A percentile compares a stretch with the other conserved stretches of the same genome.
Conservation (phyloP, 208 protist genomes). For the Crithidia acanthocephali region DNA sequence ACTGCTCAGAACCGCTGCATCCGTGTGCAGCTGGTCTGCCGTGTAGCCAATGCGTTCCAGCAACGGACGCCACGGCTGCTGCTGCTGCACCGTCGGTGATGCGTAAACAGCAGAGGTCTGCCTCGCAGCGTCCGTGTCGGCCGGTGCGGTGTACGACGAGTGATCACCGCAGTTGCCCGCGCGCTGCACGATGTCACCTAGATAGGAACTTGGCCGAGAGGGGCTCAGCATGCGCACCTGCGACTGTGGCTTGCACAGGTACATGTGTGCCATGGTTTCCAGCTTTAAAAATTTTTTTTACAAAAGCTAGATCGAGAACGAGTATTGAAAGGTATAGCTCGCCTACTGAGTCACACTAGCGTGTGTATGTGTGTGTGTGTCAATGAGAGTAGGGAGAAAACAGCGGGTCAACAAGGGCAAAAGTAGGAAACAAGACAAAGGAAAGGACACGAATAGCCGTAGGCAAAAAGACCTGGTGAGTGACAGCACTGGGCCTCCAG, state of each 20-base stretch:
- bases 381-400: no score
- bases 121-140: neutral
- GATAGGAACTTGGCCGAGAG: conserved; percentile 3
- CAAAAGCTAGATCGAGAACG: no score
- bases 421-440: no score
- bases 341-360: no score
- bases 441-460: no score
- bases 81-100: neutral
- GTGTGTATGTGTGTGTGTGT: no score
- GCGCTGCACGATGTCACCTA: conserved; percentile 20
- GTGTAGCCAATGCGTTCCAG: conserved; percentile 5
- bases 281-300: no score
- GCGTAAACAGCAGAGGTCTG: no score
- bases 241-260: conserved; percentile 16
- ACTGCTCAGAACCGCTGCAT: neutral
- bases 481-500: no score
- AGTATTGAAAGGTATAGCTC: no score
- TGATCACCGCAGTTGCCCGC: neutral
- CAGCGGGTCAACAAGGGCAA: no score
- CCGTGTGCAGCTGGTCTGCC: neutral
- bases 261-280: conserved; percentile 34
- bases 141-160: neutral
- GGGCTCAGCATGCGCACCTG: conserved; percentile 1
- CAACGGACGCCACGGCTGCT: conserved; percentile 4
- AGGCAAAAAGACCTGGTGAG: no score